These are phyloP conservation scores for Phytomonas sp. DNA, from an alignment of 208 protist species.

Conservation along the genomic window DNA sequence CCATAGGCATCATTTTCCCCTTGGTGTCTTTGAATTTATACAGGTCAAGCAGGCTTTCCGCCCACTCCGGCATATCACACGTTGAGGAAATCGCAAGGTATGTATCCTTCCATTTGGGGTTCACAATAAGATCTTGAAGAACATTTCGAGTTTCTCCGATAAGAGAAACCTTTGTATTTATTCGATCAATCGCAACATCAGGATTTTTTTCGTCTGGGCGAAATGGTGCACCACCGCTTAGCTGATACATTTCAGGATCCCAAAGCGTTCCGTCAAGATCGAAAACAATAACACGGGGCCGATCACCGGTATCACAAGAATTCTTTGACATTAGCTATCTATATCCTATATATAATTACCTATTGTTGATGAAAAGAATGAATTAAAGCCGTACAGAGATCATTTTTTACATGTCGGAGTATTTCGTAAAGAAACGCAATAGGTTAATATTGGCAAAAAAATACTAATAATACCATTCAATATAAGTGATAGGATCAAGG, in stretches of 20 bases:
- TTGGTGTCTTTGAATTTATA: conserved; percentile 39
- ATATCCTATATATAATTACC: conserved; percentile 7
- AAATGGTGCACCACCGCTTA: conserved; percentile 77
- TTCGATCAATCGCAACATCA: conserved; percentile 46
- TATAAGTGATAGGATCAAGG: too few relatives aligned
- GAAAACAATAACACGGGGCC: conserved; percentile 81
- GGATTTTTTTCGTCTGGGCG: conserved; percentile 23
- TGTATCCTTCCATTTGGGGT: conserved; percentile 43
- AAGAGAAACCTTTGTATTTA: conserved; percentile 45
- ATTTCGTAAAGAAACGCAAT: neutral
- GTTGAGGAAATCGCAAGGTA: conserved; percentile 75
- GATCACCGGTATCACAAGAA: neutral
- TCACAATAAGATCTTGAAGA: conserved; percentile 39
- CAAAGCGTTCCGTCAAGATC: conserved; percentile 89
- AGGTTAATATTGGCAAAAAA: neutral
- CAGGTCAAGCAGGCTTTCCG: conserved; percentile 55
- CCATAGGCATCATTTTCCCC: conserved; percentile 41
- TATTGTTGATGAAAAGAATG: neutral
- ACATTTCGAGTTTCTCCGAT: conserved; percentile 73
- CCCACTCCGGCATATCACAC: conserved; percentile 83
- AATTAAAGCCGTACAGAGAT: neutral
- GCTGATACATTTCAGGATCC: conserved; percentile 87
- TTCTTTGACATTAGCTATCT: conserved; percentile 3
- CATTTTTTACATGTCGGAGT: neutral
- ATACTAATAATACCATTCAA: neutral